Conservation (phyloP, 352 stramenopile genomes). For the Pythium grandisporangium region DNA sequence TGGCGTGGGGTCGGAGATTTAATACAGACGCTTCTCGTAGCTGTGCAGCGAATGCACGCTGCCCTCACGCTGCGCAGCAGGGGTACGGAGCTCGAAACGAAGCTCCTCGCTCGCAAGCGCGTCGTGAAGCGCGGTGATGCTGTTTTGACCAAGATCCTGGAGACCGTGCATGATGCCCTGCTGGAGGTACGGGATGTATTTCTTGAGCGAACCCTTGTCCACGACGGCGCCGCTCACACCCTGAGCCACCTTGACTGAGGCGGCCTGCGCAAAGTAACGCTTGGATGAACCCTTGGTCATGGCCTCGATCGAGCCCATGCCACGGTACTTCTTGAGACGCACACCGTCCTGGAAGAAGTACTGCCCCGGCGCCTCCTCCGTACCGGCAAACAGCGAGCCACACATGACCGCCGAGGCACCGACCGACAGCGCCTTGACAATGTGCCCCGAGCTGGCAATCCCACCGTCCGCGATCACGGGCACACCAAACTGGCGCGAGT, state of each 20-base stretch:
- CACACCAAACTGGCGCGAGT: slow-evolving; percentile 94
- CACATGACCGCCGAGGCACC: slow-evolving; percentile 99
- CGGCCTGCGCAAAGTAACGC: slow-evolving; percentile 86
- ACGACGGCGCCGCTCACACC: slow-evolving; percentile 98
- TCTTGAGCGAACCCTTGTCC: slow-evolving; percentile 98
- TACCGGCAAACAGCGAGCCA: slow-evolving; percentile 98
- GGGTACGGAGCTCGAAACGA: slow-evolving; percentile 97
- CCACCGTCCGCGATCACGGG: slow-evolving; percentile 99
- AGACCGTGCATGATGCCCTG: slow-evolving; percentile 98
- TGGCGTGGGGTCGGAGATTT: no score
- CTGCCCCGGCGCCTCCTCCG: slow-evolving; percentile 98
- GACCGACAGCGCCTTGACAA: slow-evolving; percentile 97
- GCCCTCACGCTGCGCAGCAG: slow-evolving; percentile 98
- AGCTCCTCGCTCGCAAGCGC: slow-evolving; percentile 77
- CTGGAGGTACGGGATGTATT: slow-evolving; percentile 99
- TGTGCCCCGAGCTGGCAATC: slow-evolving; percentile 97
- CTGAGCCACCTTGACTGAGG: slow-evolving; percentile 98
- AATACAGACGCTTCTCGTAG: slow-evolving; percentile 93
- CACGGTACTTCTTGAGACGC: slow-evolving; percentile 99
- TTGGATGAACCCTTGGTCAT: slow-evolving; percentile 96
- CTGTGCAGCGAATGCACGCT: slow-evolving; percentile 98
- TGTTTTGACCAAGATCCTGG: slow-evolving; percentile 95
- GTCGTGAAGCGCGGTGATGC: slow-evolving; percentile 82
- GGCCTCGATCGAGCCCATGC: slow-evolving; percentile 99
- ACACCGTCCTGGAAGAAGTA: slow-evolving; percentile 99